Percentiles rank a stretch among this genome's conserved stretches.
Conservation (phyloP, 768 basidiomycete genomes). For the Pisolithus marmoratus region DNA sequence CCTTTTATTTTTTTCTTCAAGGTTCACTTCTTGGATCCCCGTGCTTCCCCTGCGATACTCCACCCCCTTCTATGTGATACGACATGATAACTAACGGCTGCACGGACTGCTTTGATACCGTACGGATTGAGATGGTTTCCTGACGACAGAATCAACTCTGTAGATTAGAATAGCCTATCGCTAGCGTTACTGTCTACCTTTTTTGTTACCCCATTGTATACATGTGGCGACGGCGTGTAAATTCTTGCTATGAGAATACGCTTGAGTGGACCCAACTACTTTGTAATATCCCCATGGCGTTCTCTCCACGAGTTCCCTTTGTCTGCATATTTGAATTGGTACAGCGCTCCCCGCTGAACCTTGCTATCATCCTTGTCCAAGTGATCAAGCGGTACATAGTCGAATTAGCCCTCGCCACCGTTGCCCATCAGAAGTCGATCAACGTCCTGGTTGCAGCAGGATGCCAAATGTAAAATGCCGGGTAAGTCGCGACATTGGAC, state of each 20-base stretch:
- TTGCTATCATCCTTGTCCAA: no score
- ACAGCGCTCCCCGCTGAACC: no score
- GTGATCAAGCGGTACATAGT: no score
- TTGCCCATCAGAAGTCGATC: no score
- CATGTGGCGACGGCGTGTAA: slow-evolving; percentile 2
- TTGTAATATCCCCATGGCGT: neutral
- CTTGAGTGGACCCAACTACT: no score
- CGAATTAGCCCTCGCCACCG: no score
- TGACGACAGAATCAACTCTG: slow-evolving; percentile 7
- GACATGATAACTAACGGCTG: slow-evolving; percentile 23
- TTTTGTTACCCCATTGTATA: slow-evolving; percentile 1
- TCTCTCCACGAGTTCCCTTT: neutral
- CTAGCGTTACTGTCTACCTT: neutral
- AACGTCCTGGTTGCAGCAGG: neutral
- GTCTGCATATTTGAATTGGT: no score
- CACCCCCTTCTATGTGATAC: slow-evolving; percentile 8
- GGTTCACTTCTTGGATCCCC: slow-evolving; percentile 6
- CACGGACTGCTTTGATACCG: slow-evolving; percentile 13
- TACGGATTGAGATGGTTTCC: slow-evolving; percentile 8
- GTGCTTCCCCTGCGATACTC: slow-evolving; percentile 9
- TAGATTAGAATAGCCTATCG: slow-evolving; percentile 12
- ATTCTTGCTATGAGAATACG: neutral
- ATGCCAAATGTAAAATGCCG: neutral
- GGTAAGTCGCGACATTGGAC: neutral
- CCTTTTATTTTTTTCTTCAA: slow-evolving; percentile 9